Base-by-base conservation (phyloP, 805 yeast species). In the Komagataella ulmi region DNA sequence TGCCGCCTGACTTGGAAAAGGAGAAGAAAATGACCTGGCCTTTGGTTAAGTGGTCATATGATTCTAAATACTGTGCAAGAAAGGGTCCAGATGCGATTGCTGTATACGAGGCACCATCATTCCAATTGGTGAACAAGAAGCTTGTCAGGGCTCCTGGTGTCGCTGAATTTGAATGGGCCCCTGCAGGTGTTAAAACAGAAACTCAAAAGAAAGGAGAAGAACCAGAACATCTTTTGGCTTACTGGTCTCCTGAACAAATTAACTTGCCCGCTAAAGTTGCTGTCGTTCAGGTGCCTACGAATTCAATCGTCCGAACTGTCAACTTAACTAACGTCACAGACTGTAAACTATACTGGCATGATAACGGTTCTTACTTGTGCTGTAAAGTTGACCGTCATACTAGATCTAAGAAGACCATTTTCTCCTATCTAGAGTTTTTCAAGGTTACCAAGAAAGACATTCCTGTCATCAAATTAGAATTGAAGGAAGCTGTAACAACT, bases 331-430 rank as follows among this genome's bases (percentile, higher is more conserved):
- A 93, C 71, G 99, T 93, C 50, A 79, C 88, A 53, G 91, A 85
- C 64, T 88, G 93, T 70, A 78, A 83, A 62, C 71, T 93, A 72
- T 88, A 83, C 75, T 93, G 99, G 99, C 98, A 93, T 71, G 83
- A 80, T 57, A 82, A 85, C 59, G 88, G 88, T 56, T 83, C 81
- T 60, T 84, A 73, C 66, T 72, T 93, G 65, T 88, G 97, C 72
- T 95, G 90, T 64, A 88, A 87, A 73, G 97, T 93, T 59, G 97
- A 90, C 68, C 88, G 98, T 71, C 96, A 89, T 71, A 88, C 97
- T 53, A 93, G 93, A 70, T 85, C 97, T 49, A 87, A 85, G 68
- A 93, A 95, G 79, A 87, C 96, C 18, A 68, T 83, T 51, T 89
- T 88, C 76, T 82, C 97, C 53, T 88, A 88, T 65, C 76, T 93